phyloP scores from a whole-genome alignment of 495 filamentous ascomycete genomes.

The Trichoderma erinaceum region DNA sequence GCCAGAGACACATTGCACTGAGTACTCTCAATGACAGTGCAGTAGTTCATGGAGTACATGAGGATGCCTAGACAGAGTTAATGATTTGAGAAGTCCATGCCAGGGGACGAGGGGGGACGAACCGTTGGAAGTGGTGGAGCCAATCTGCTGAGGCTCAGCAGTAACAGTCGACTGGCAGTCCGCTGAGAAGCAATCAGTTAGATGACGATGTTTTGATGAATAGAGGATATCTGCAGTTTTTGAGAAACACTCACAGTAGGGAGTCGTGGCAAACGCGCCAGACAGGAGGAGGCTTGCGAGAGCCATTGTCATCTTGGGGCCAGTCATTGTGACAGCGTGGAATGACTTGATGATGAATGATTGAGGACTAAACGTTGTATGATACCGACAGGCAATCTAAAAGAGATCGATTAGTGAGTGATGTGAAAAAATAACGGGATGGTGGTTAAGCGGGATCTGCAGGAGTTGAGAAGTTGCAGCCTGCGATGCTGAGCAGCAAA shows the following conservation, averaged over 20 bases:
- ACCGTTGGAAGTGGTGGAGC: constrained; percentile 15
- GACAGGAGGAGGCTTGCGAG: constrained; percentile 6
- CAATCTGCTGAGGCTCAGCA: constrained; percentile 9
- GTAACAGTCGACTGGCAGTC: not conserved
- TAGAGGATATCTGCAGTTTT: not conserved
- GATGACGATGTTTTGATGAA: not conserved
- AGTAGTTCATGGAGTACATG: constrained; percentile 11
- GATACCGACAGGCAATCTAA: not conserved
- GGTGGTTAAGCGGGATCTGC: not conserved
- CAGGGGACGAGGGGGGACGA: not conserved
- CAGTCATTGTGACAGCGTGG: not conserved
- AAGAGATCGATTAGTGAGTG: not conserved
- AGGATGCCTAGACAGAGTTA: constrained; percentile 5
- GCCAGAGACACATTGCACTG: constrained; percentile 6
- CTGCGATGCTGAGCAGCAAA: not conserved
- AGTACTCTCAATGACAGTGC: constrained; percentile 13
- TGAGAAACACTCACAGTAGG: not conserved
- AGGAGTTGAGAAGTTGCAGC: not conserved
- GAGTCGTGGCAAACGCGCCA: not conserved
- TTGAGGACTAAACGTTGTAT: not conserved
- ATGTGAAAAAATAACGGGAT: not conserved
- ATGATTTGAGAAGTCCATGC: not conserved
- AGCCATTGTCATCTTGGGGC: constrained; percentile 8
- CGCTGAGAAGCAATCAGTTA: not conserved
- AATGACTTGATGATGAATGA: not conserved